Evolutionary conservation across 2,329 filamentous ascomycete species (phyloP), one percentile per base, ranked within the genome.

Genomic region (Grosmannia huntii): DNA sequence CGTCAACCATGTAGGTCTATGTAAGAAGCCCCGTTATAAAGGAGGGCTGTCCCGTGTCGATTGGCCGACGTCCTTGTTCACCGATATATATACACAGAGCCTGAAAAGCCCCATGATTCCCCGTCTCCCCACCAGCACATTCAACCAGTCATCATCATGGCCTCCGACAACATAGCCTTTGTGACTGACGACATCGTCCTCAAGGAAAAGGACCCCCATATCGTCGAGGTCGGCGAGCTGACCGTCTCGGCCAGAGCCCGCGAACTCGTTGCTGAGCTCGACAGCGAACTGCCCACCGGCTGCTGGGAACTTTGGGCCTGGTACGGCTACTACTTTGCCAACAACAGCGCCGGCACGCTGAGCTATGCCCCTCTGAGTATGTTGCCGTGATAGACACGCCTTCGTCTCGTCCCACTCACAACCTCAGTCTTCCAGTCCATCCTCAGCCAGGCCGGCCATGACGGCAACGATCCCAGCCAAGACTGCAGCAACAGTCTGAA

Each of bases 261-360:
- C 14, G 54, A 56, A 19, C 38, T 56, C 2, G 54, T 31, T n/a
- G 46, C 28, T 5, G 44, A 56, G 19, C 46, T 56, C n/a, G 44
- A 56, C 19, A 25, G 16, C 12, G 54, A 56, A 28, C 54, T 14
- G 27, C 54, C 54, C 21, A 56, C 54, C 2, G 54, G 54, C 11
- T 44, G 54, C 44, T 56, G 54, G 54, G 54, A 56, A n/a, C 54
- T 56, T 3, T 19, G 7, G 54, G 6, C 54, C 44, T 56, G 54
- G 54, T 56, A 56, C 19, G 54, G 54, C 27, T 56, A 36, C 54
- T 56, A 56, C 28, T 56, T 56, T 50, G 54, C 54, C 44, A 56
- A 56, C 41, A 56, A 56, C 44, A 56, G 54, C 27, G 54, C 54
- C 5, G 54, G 54, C n/a, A 56, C 54, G 14, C 28, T 56, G 44